Conservation (phyloP, 768 basidiomycete genomes). For the Boletus vermiculosoides region DNA sequence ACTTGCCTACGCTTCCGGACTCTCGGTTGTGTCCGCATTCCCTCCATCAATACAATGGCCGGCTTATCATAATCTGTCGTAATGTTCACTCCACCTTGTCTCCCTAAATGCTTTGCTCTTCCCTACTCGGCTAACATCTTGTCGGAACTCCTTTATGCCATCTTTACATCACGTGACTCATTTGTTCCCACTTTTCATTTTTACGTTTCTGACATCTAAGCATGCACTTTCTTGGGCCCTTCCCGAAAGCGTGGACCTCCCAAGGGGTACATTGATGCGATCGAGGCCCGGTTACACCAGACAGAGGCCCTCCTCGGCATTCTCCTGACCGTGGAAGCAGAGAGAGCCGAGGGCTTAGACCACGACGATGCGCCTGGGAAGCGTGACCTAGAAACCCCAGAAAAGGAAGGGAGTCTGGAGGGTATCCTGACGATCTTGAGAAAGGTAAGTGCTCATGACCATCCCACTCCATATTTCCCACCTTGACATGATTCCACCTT, state of each 20-base stretch:
- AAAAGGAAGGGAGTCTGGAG: slow-evolving; percentile 15
- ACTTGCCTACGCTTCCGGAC: slow-evolving; percentile 1
- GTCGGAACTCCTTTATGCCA: background rate
- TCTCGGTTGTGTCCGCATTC: slow-evolving; percentile 6
- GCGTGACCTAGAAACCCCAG: slow-evolving; percentile 1
- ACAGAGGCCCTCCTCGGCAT: slow-evolving; percentile 88
- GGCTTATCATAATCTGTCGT: slow-evolving; percentile 17
- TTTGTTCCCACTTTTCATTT: slow-evolving; percentile 6
- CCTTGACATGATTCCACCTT: background rate
- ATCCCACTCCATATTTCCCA: background rate
- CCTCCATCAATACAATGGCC: slow-evolving; percentile 4
- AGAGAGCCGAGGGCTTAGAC: slow-evolving; percentile 13
- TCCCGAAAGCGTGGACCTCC: slow-evolving; percentile 84
- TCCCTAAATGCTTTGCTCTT: slow-evolving; percentile 4
- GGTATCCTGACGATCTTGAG: slow-evolving; percentile 50
- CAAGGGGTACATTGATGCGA: slow-evolving; percentile 95
- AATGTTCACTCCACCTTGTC: slow-evolving; percentile 15
- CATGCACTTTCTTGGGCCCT: slow-evolving; percentile 76
- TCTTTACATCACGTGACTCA: background rate
- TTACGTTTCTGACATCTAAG: slow-evolving; percentile 34
- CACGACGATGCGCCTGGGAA: slow-evolving; percentile 36
- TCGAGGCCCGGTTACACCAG: slow-evolving; percentile 87
- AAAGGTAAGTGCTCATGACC: slow-evolving; percentile 38
- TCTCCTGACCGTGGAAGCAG: slow-evolving; percentile 51
- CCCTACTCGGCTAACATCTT: slow-evolving; percentile 9